These are phyloP conservation scores for Gossypium davidsonii DNA, from an alignment of 441 rosid genomes.

Conservation along the genomic window DNA sequence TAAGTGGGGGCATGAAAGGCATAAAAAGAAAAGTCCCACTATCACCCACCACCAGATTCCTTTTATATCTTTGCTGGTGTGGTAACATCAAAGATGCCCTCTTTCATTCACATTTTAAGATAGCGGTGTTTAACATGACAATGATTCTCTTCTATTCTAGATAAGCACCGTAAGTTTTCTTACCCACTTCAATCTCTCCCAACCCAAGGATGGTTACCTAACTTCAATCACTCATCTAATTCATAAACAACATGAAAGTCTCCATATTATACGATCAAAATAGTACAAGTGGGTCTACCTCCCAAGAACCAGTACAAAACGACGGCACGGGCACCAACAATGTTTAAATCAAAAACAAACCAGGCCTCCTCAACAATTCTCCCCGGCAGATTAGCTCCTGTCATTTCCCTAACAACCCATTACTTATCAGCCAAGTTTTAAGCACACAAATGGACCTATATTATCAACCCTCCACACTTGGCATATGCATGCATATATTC, in stretches of 20 bases:
- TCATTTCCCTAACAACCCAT: background rate
- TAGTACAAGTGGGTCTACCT: background rate
- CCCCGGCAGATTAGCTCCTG: background rate
- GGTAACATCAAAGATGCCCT: slow-evolving; percentile 24
- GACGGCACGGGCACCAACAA: background rate
- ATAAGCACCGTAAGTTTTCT: slow-evolving; percentile 21
- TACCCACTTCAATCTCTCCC: background rate
- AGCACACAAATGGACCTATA: background rate
- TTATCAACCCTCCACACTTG: background rate
- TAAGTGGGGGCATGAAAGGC: slow-evolving; percentile 42
- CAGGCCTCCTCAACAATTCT: background rate
- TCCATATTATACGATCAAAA: background rate
- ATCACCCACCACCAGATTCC: slow-evolving; percentile 35
- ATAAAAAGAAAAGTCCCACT: slow-evolving; percentile 61
- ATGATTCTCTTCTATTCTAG: slow-evolving; percentile 9
- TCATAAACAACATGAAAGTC: background rate
- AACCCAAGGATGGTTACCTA: too few species aligned
- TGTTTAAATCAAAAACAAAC: background rate
- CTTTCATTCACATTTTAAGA: slow-evolving; percentile 4
- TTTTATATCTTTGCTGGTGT: slow-evolving; percentile 11
- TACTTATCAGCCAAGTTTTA: background rate
- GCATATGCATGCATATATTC: slow-evolving; percentile 8
- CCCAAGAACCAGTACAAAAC: background rate
- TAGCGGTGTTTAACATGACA: background rate
- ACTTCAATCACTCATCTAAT: too few species aligned